Evolutionary conservation across 139 green algal genomes (phyloP).

Genomic region (Chlamydomonas sphaeroides): DNA sequence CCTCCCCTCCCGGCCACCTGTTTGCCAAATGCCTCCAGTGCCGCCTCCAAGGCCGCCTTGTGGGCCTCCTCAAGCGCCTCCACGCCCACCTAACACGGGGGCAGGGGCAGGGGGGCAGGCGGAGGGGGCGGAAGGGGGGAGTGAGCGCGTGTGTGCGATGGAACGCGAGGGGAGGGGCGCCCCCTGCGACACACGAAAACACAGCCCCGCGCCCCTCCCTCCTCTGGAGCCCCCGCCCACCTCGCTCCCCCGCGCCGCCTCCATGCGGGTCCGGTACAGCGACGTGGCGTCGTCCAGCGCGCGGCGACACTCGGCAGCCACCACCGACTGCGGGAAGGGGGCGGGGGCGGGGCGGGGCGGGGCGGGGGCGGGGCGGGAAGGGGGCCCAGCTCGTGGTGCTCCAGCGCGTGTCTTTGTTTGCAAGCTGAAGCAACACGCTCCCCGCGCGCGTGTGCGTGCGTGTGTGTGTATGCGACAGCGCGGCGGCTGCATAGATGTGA

Average conservation of each 20-base stretch:
- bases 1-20: constrained; percentile 17
- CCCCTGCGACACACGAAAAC: neutral
- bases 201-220: neutral
- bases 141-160: too few species aligned
- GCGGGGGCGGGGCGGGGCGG: constrained; percentile 37
- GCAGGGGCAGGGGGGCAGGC: too few species aligned
- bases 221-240: neutral
- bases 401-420: too few species aligned
- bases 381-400: too few species aligned
- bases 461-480: too few species aligned
- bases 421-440: too few species aligned
- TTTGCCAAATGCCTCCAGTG: constrained; percentile 10
- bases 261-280: constrained; percentile 42
- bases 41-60: neutral
- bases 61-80: constrained; percentile 35
- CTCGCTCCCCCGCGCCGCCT: neutral
- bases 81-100: neutral
- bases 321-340: constrained; percentile 46
- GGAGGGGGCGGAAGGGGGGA: too few species aligned
- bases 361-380: too few species aligned
- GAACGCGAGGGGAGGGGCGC: neutral
- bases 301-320: constrained; percentile 53
- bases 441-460: too few species aligned
- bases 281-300: constrained; percentile 45
- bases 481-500: too few species aligned